Conservation (phyloP, 192 early-diverging fungal genomes). For the Pilobolus umbonatus region DNA sequence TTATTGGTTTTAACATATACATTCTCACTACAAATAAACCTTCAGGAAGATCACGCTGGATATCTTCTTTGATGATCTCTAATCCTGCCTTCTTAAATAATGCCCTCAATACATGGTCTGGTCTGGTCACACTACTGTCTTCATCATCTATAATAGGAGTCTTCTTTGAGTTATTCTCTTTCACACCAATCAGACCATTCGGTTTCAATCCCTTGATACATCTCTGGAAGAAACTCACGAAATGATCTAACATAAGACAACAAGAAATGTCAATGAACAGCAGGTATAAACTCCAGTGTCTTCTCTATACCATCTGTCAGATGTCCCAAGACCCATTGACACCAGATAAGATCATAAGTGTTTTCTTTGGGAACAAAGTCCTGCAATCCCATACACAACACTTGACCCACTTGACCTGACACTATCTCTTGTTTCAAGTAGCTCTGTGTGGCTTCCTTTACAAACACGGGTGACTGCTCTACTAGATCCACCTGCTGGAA, state of each 20-base stretch:
- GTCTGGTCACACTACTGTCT: conserved; percentile 80
- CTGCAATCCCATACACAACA: conserved; percentile 77
- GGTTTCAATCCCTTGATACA: conserved; percentile 66
- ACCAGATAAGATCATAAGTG: conserved; percentile 94
- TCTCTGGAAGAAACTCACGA: conserved; percentile 76
- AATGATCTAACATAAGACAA: conserved; percentile 58
- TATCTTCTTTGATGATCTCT: conserved; percentile 53
- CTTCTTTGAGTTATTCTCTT: conserved; percentile 76
- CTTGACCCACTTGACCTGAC: conserved; percentile 55
- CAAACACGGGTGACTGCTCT: conserved; percentile 76
- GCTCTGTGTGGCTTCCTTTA: conserved; percentile 58
- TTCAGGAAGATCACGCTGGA: conserved; percentile 64
- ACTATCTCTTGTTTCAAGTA: conserved; percentile 59
- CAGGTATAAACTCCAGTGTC: neutral
- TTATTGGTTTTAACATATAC: conserved; percentile 37
- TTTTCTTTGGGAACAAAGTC: conserved; percentile 62
- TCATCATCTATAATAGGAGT: conserved; percentile 72
- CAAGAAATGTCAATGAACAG: neutral
- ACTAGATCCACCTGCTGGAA: conserved; percentile 90
- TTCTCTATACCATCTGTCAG: conserved; percentile 71
- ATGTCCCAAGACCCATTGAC: conserved; percentile 95
- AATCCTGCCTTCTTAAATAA: conserved; percentile 62
- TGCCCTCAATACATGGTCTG: conserved; percentile 51
- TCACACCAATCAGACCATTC: conserved; percentile 78
- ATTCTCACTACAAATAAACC: conserved; percentile 68